phyloP scores from a whole-genome alignment of 2,329 filamentous ascomycete genomes.

The Penicillium expansum region DNA sequence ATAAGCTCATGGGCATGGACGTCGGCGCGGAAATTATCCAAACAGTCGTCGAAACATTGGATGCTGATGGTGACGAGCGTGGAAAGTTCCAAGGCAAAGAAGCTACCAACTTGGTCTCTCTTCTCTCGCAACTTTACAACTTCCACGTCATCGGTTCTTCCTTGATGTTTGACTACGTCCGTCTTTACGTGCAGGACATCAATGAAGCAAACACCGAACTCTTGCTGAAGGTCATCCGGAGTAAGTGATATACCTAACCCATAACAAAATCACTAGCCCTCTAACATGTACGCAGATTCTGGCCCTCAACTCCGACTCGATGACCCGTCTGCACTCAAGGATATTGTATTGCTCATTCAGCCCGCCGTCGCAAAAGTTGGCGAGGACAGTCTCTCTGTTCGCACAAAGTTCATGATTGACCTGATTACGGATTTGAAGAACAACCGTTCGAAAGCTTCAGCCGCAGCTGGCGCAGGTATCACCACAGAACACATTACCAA shows the following conservation, averaged over 20 bases:
- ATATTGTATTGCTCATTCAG: conserved; percentile 78
- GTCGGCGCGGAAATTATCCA: conserved; percentile 87
- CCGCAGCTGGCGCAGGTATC: conserved; percentile 66
- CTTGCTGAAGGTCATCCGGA: conserved; percentile 77
- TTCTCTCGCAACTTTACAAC: conserved; percentile 84
- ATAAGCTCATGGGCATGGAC: conserved; percentile 82
- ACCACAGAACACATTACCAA: conserved; percentile 77
- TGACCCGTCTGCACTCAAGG: conserved; percentile 81
- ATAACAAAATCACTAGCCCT: neutral
- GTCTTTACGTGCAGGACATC: conserved; percentile 69
- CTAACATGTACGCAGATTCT: conserved; percentile 49
- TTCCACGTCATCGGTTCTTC: conserved; percentile 82
- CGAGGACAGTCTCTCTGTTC: conserved; percentile 70
- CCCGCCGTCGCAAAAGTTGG: conserved; percentile 66
- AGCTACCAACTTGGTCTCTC: conserved; percentile 72
- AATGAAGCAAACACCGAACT: conserved; percentile 87
- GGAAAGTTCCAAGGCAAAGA: conserved; percentile 54
- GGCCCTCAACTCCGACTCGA: conserved; percentile 83
- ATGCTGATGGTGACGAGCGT: conserved; percentile 57
- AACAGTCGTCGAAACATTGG: conserved; percentile 71
- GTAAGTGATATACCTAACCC: conserved; percentile 30
- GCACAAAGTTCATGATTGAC: conserved; percentile 97
- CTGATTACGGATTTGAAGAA: conserved; percentile 93
- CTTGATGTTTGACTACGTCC: conserved; percentile 87
- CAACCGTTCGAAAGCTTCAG: conserved; percentile 77